Evolutionary conservation across 768 basidiomycete genomes (phyloP).

Genomic region (Mycena rosella): DNA sequence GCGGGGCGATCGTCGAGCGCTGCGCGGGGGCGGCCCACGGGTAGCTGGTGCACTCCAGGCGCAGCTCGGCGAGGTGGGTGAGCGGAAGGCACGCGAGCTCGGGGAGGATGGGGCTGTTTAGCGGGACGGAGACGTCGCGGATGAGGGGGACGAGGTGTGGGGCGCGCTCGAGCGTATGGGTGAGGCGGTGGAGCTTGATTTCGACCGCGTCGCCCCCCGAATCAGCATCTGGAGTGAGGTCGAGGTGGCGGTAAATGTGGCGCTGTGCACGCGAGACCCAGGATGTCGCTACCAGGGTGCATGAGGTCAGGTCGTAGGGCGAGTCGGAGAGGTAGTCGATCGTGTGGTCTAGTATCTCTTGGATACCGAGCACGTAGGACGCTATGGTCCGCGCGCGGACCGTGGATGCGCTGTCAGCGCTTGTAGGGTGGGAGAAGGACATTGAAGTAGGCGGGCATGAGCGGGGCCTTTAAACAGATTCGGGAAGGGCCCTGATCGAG

Average conservation of each 20-base stretch:
- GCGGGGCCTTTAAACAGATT: neutral
- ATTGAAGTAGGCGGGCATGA: no score
- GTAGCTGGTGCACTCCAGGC: slow-evolving; percentile 10
- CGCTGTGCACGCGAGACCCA: neutral
- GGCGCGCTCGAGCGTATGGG: neutral
- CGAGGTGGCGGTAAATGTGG: neutral
- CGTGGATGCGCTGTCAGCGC: no score
- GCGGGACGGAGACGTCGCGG: neutral
- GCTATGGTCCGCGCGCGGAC: neutral
- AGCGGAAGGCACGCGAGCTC: neutral
- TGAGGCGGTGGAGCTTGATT: neutral
- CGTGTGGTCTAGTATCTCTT: slow-evolving; percentile 2
- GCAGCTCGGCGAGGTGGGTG: neutral
- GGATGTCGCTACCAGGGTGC: slow-evolving; percentile 2
- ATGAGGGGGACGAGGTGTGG: slow-evolving; percentile 3
- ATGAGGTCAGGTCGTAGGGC: neutral
- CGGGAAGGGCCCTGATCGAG: neutral
- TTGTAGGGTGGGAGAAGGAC: no score
- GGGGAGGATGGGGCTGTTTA: neutral
- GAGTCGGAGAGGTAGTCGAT: slow-evolving; percentile 1
- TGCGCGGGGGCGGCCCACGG: slow-evolving; percentile 5
- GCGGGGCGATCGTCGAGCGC: neutral
- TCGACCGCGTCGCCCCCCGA: neutral
- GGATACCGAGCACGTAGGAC: neutral
- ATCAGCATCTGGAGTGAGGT: neutral